Base-by-base conservation (phyloP, 352 stramenopile species). In the Pythium inflatum region DNA sequence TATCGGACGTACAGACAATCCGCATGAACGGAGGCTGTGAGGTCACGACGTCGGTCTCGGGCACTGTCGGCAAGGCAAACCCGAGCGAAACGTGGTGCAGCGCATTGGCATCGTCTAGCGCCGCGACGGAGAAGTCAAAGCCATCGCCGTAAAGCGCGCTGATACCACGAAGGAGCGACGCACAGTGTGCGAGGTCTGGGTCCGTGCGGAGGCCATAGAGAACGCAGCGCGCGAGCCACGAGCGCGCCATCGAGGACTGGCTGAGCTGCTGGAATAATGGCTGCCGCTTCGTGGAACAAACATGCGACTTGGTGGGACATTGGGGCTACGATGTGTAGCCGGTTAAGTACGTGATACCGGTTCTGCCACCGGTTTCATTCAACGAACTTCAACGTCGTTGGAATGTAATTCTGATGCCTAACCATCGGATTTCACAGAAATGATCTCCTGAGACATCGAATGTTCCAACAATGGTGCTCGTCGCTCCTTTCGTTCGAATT, bases 161-260 rank as follows among this genome's bases (percentile, higher is more conserved):
- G 53, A 91, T 82, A 18, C 81, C 83, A 31, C 81, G 81, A 27
- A 89, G 45, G 27, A 91, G 82, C 4, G 63, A 24, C n/a, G 72
- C 41, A 43, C 77, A 60, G 20, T 78, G 63, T 9, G 59, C 51
- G 28, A 82, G 51, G 48, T 74, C 75, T 24, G 31, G 24, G 62
- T 84, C 73, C 16, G 34, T 62, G 22, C 63, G 58, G 12, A 74
- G 55, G 12, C 73, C 80, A 33, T 79, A 77, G 43, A 82, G 62
- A 45, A 78, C 66, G 61, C 79, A 86, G 30, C 71, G 73, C 51
- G 81, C 74, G 27, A 34, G 58, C 70, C 70, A 73, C 13, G 55
- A 66, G 36, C 45, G 16, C 1, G 34, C 25, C 40, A 63, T 61
- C 22, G 14, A 27, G 20, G 66, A 55, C 43, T 31, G 31, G 57